Conservation (phyloP, 225 moss, liverwort and hornwort species). For the Neckera pumila region DNA sequence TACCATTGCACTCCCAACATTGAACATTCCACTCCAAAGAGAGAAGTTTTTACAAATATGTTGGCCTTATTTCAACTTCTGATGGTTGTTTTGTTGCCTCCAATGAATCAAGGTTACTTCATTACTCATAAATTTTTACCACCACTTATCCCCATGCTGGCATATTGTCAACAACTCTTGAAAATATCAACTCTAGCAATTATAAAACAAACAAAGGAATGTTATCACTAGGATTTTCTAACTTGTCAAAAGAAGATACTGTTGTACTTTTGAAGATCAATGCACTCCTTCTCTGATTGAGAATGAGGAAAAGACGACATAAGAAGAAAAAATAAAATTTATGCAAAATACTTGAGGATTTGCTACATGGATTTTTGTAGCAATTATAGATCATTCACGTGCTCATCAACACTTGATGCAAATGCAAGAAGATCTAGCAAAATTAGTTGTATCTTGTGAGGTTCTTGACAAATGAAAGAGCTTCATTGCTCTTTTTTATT, state of each 20-base stretch:
- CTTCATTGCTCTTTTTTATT: conserved; percentile 25
- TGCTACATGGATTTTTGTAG: background rate
- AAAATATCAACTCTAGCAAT: conserved; percentile 10
- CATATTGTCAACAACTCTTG: conserved; percentile 20
- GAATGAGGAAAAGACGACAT: conserved; percentile 5
- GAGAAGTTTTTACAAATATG: conserved; percentile 3
- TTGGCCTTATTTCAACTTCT: conserved; percentile 13
- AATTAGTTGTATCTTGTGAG: conserved; percentile 17
- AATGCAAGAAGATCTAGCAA: conserved; percentile 34
- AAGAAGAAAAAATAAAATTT: conserved; percentile 14
- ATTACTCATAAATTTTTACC: conserved; percentile 20
- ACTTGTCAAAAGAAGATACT: background rate
- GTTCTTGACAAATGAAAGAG: conserved; percentile 28
- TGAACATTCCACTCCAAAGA: conserved; percentile 3
- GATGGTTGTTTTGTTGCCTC: conserved; percentile 4
- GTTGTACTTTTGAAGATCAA: background rate
- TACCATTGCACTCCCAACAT: background rate
- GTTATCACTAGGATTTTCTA: background rate
- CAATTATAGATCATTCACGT: conserved; percentile 11
- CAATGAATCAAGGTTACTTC: conserved; percentile 23
- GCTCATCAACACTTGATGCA: conserved; percentile 11
- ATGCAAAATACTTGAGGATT: conserved; percentile 14
- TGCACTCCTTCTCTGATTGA: background rate
- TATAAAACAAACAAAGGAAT: background rate
- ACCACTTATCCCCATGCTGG: conserved; percentile 16